phyloP scores from a whole-genome alignment of 768 basidiomycete genomes.

The Gyrodon lividus region DNA sequence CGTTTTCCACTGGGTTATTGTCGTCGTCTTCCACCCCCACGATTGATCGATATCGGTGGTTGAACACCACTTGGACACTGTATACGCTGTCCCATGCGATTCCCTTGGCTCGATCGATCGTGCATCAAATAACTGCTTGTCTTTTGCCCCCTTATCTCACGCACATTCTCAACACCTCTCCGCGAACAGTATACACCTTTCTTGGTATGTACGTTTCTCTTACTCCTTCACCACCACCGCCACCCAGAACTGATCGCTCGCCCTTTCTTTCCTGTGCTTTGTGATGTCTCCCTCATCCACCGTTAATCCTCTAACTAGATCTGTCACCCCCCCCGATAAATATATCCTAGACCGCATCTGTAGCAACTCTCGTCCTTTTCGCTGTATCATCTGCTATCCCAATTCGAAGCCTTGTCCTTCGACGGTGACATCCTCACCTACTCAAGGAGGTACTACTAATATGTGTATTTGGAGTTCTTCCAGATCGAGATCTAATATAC shows the following conservation, averaged over 20 bases:
- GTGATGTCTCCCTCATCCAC: slow-evolving; percentile 19
- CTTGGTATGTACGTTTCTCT: slow-evolving; percentile 23
- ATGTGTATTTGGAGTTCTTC: too few species aligned
- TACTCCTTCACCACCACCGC: not conserved
- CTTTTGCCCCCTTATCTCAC: slow-evolving; percentile 1
- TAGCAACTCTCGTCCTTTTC: slow-evolving; percentile 68
- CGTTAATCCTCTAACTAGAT: not conserved
- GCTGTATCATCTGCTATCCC: slow-evolving; percentile 68
- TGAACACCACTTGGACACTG: not conserved
- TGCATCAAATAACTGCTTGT: slow-evolving; percentile 1
- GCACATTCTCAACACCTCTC: not conserved
- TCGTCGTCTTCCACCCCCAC: not conserved
- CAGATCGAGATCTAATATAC: too few species aligned
- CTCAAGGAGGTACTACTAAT: slow-evolving; percentile 66
- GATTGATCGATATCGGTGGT: not conserved
- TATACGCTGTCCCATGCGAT: not conserved
- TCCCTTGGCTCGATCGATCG: slow-evolving; percentile 2
- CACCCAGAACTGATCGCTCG: not conserved
- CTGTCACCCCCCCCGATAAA: slow-evolving; percentile 3
- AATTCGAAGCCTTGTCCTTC: slow-evolving; percentile 60
- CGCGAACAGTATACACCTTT: slow-evolving; percentile 31
- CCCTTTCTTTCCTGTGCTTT: not conserved
- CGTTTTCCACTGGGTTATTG: not conserved
- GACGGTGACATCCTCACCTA: slow-evolving; percentile 55
- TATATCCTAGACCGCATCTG: slow-evolving; percentile 42